Base-by-base conservation (phyloP, 2,329 filamentous ascomycete species). In the Claviceps arundinis region DNA sequence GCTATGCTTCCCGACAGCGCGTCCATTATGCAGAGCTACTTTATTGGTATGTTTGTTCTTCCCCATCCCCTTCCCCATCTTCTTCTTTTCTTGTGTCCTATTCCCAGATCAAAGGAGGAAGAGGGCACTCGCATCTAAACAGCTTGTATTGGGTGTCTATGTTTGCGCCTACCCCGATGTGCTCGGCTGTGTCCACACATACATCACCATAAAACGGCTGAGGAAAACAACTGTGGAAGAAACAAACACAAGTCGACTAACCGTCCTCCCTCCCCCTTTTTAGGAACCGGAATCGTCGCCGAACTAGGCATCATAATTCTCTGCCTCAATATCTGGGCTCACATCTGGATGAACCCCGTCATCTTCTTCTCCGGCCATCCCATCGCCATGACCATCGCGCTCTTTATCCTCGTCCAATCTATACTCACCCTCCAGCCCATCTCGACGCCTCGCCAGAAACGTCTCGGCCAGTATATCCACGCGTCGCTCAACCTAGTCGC, bases 351-450 rank as follows among this genome's bases (percentile, higher is more conserved):
- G 43, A 74, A 83, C 52, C 68, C 72, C 34, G 64, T 94, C 56
- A 86, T 87, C 41, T 81, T 95, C 60, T 95, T 97, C 76, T 89
- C 88, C 17, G 81, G 84, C 8, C 91, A 97, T 67, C 91, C 91
- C 7, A 82, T 96, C 64, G 73, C 83, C 54, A 74, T 78, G 69
- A 75, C 72, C 11, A 58, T 85, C 53, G 89, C 82, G 48, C 67
- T 95, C 54, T 74, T 95, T 56, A 74, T 88, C 53, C 74, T 93
- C 60, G 77, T 86, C 17, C 85, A 96, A 73, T 85, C 84, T 52
- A 81, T 90, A 57, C 81, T 97, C 50, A 72, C 93, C 59, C 78
- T 97, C 38, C 93, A 98, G 67, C 93, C 91, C 1, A 54, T 91
- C 0, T 79, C 86, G 60, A 87, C 87, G 0, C 72, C 82, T 2